Conservation (phyloP, 306 rosid species). For the Malus fusca region DNA sequence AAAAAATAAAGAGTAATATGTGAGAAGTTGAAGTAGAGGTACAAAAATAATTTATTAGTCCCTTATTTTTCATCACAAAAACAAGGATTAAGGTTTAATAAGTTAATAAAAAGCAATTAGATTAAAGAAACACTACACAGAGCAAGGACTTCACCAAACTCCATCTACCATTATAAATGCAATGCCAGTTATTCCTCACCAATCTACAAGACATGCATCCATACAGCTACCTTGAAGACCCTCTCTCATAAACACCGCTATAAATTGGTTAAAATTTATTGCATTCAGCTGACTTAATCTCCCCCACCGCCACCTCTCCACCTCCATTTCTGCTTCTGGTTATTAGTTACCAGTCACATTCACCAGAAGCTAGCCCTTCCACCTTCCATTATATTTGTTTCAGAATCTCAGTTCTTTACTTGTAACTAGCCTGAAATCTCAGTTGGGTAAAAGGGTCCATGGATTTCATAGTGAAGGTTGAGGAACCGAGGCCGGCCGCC, state of each 20-base stretch:
- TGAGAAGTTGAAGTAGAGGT: too few species aligned
- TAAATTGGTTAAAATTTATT: slow-evolving; percentile 36
- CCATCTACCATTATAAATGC: slow-evolving; percentile 39
- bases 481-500: slow-evolving; percentile 42
- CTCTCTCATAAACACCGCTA: slow-evolving; percentile 21
- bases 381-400: neutral
- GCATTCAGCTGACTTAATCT: slow-evolving; percentile 41
- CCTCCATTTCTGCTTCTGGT: neutral
- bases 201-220: neutral
- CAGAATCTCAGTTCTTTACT: neutral
- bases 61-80: too few species aligned
- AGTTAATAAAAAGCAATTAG: too few species aligned
- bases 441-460: slow-evolving; percentile 12
- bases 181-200: neutral
- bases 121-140: neutral
- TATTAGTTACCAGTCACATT: neutral
- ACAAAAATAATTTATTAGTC: too few species aligned
- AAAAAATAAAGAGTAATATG: too few species aligned
- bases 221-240: neutral
- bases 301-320: neutral
- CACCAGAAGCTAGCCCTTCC: neutral
- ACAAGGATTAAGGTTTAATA: too few species aligned
- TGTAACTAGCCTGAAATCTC: neutral
- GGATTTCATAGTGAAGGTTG: slow-evolving; percentile 54
- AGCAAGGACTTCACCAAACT: slow-evolving; percentile 31